A percentile compares a stretch with the other conserved stretches of the same genome.
Conservation (phyloP, 192 early-diverging fungal species). For the Chytriomyces hyalinus region DNA sequence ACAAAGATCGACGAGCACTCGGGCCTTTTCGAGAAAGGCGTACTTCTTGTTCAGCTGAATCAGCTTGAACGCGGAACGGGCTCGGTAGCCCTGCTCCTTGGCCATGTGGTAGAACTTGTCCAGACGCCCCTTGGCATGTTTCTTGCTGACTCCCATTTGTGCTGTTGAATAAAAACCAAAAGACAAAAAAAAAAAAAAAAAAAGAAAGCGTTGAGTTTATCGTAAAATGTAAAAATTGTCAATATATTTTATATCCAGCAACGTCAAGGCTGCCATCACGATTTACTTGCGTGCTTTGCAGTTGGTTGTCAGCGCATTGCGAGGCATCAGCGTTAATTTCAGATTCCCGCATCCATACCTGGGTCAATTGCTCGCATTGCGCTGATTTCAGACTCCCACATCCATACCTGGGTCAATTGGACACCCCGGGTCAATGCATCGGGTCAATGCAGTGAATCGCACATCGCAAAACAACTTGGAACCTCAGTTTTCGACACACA, state of each 20-base stretch:
- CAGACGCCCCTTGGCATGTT: constrained; percentile 87
- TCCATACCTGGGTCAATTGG: background rate
- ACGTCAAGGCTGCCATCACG: background rate
- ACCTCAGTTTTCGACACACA: too few relatives aligned
- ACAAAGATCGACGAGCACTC: constrained; percentile 93
- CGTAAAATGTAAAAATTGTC: background rate
- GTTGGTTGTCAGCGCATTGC: background rate
- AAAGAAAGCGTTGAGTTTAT: background rate
- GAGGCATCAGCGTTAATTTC: background rate
- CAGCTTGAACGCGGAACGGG: constrained; percentile 98
- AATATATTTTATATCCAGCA: background rate
- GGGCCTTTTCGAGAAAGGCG: constrained; percentile 89
- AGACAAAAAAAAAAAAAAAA: constrained; percentile 9
- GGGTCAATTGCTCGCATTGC: background rate
- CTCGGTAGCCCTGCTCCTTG: constrained; percentile 98
- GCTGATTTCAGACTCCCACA: background rate
- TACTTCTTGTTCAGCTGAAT: constrained; percentile 99
- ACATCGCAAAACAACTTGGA: background rate
- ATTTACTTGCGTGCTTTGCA: background rate
- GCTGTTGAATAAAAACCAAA: background rate
- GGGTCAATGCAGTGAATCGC: too few relatives aligned
- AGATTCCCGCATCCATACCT: background rate
- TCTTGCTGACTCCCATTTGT: constrained; percentile 51
- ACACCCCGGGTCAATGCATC: too few relatives aligned
- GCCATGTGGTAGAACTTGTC: constrained; percentile 99